A percentile compares a stretch with the other conserved stretches of the same genome.
Conservation (phyloP, 768 basidiomycete species). For the Boletellus ananiceps region DNA sequence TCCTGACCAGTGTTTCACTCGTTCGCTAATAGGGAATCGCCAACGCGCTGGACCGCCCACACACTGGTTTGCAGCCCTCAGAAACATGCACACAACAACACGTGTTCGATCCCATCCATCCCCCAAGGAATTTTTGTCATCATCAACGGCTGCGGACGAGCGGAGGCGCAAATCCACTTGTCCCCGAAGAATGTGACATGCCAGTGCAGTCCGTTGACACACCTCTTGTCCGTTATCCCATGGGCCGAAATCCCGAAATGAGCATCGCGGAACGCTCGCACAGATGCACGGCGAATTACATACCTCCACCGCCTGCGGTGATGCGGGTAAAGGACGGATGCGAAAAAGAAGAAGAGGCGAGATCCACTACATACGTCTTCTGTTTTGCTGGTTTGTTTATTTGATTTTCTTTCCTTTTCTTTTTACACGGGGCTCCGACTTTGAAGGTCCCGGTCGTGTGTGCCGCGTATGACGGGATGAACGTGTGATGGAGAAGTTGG, state of each 20-base stretch:
- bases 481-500: slow-evolving; percentile 6
- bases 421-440: background rate
- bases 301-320: slow-evolving; percentile 11
- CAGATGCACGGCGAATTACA: background rate
- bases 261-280: slow-evolving; percentile 24
- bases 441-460: background rate
- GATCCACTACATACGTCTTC: slow-evolving; percentile 4
- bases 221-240: background rate
- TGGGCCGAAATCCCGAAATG: slow-evolving; percentile 10
- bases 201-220: background rate
- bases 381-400: background rate
- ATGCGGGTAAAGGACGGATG: slow-evolving; percentile 6
- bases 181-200: background rate
- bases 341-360: slow-evolving; percentile 3
- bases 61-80: background rate
- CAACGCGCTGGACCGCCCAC: background rate
- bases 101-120: slow-evolving; percentile 8
- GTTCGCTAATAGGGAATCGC: background rate
- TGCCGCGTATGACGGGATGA: slow-evolving; percentile 9
- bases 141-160: slow-evolving; percentile 3
- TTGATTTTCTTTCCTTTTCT: background rate
- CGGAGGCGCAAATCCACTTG: slow-evolving; percentile 6
- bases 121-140: background rate
- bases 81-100: slow-evolving; percentile 7
- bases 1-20: slow-evolving; percentile 4